Evolutionary conservation across 2,329 filamentous ascomycete genomes (phyloP), one percentile per base, ranked within the genome.

Genomic region (Trichoderma arundinaceum): DNA sequence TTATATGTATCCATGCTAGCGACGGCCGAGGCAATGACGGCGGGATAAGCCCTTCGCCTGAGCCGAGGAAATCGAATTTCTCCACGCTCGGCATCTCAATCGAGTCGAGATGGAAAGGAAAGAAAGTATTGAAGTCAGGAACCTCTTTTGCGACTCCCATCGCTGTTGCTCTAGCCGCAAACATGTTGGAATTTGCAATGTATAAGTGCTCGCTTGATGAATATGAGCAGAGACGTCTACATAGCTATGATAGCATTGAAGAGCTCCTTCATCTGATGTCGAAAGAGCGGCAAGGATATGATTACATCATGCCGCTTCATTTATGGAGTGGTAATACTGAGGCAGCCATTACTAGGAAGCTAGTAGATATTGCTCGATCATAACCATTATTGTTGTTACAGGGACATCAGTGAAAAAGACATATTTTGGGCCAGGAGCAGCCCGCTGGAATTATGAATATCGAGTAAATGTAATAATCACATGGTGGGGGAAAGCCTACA

Each of bases 111-210:
- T 43, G 35, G 53, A 43, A 56, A 13, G 35, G 35, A 2, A 28
- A 56, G 2, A 19, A 56, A n/a, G 35, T 56, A 8, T 5, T 39
- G 6, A 19, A 43, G 8, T 56, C 52, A 7, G 52, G 52, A 15
- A 56, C 52, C 17, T 56, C 52, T 4, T 56, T 56, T 32, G 35
- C 52, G 15, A 56, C 52, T 7, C 52, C 52, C 6, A 15, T 56
- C 13, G 52, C 52, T n/a, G 52, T 35, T 8, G 52, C 35, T 13
- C 10, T 43, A 15, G 35, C 52, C 4, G 52, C 52, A 13, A n/a
- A 52, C 35, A 35, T 52, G 15, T 17, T 52, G 4, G 49, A 52
- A 10, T 52, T 52, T 52, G 49, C 49, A n/a, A 33, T 15, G 8
- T 52, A 35, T n/a, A 35, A 17, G 7, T 52, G 49, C 7, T 48